Evolutionary conservation across 148 eudicot genomes (phyloP).

Genomic region (Rhododendron kiyosumense): DNA sequence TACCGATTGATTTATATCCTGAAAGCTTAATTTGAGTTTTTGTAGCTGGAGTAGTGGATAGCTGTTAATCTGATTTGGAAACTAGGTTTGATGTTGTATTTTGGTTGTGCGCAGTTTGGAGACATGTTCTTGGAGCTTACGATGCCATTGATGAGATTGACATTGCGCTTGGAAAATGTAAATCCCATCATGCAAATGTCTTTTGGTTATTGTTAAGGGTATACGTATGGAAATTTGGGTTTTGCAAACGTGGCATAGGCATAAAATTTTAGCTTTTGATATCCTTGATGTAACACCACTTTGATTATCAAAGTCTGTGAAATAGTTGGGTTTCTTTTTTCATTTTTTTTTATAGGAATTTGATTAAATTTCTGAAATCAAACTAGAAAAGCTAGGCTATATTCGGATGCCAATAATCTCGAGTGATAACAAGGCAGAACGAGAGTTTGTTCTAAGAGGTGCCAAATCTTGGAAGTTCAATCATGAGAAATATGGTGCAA

Average conservation of each 20-base stretch:
- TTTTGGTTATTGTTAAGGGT: neutral
- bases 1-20: neutral
- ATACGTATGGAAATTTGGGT: neutral
- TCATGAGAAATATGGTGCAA: neutral
- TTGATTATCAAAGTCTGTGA: neutral
- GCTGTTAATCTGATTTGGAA: neutral
- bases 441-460: neutral
- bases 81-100: slow-evolving; percentile 5
- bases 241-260: neutral
- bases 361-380: neutral
- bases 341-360: neutral
- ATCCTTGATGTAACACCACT: neutral
- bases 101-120: slow-evolving; percentile 72
- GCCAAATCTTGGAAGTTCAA: neutral
- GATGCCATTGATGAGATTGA: slow-evolving; percentile 70
- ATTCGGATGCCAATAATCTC: neutral
- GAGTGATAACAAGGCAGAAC: neutral
- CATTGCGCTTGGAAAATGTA: slow-evolving; percentile 90
- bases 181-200: neutral
- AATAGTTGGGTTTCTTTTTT: neutral
- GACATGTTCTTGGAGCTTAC: slow-evolving; percentile 78
- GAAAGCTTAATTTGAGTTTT: neutral
- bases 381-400: neutral
- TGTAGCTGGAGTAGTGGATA: neutral
- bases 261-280: neutral